A percentile compares a stretch with the other conserved stretches of the same genome.
These are phyloP conservation scores for Coemansia sp. DNA, from an alignment of 192 early-diverging fungal genomes.

Conservation along the genomic window DNA sequence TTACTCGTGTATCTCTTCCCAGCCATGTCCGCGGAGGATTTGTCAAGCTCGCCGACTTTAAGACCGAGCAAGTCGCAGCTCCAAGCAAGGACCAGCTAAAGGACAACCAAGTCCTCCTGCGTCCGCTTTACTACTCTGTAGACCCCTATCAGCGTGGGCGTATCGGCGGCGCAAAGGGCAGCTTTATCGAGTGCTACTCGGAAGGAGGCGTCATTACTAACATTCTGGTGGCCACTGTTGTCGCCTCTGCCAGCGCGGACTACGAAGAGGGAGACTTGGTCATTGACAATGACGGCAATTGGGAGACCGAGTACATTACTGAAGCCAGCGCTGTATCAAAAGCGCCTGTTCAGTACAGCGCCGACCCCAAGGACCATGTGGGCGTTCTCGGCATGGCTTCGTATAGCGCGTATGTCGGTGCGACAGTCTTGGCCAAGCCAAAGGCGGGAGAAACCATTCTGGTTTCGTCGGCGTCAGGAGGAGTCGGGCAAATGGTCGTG, in stretches of 20 bases:
- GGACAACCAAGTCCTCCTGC: slow-evolving; percentile 49
- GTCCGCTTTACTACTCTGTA: slow-evolving; percentile 68
- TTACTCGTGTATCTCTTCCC: neutral
- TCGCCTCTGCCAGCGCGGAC: slow-evolving; percentile 62
- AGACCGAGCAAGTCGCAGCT: slow-evolving; percentile 4
- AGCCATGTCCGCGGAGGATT: slow-evolving; percentile 9
- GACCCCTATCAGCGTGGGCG: slow-evolving; percentile 79
- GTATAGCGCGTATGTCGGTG: slow-evolving; percentile 74
- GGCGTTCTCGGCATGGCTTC: slow-evolving; percentile 81
- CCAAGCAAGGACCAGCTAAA: slow-evolving; percentile 28
- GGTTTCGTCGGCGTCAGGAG: slow-evolving; percentile 80
- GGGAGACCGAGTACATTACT: slow-evolving; percentile 55
- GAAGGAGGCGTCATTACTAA: slow-evolving; percentile 64
- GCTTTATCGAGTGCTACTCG: slow-evolving; percentile 63
- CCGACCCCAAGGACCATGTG: slow-evolving; percentile 14
- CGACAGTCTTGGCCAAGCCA: slow-evolving; percentile 68
- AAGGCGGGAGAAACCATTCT: slow-evolving; percentile 85
- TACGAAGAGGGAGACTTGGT: slow-evolving; percentile 76
- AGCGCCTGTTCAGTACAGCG: neutral
- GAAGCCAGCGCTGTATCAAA: slow-evolving; percentile 60
- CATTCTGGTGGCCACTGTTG: slow-evolving; percentile 63
- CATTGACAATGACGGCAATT: slow-evolving; percentile 74
- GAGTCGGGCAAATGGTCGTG: slow-evolving; percentile 76
- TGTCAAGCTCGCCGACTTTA: slow-evolving; percentile 19
- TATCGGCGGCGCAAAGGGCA: slow-evolving; percentile 61